Conservation (phyloP, 2,329 filamentous ascomycete species). For the Hypoxylon sp. region DNA sequence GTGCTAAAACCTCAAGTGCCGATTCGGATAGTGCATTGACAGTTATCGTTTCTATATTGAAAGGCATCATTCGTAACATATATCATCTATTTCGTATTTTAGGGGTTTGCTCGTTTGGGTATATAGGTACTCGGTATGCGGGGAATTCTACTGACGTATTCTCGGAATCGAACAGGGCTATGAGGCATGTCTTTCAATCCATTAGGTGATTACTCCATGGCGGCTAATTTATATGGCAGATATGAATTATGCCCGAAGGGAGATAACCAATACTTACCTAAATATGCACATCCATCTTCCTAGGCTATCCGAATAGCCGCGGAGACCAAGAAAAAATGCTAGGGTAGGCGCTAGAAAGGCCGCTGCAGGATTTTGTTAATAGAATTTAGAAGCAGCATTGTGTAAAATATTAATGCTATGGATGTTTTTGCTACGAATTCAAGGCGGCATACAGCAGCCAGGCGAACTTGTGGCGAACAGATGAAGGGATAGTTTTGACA, state of each 20-base stretch:
- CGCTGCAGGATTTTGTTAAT: not conserved
- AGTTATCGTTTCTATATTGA: conserved; percentile 18
- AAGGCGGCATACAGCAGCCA: too few relatives aligned
- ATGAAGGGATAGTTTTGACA: not conserved
- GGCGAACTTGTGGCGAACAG: not conserved
- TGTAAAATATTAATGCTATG: not conserved
- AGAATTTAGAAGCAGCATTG: not conserved
- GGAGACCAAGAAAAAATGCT: conserved; percentile 4
- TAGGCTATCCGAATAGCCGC: conserved; percentile 41
- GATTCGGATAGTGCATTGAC: conserved; percentile 2
- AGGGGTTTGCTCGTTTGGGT: conserved; percentile 18
- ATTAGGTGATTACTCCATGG: conserved; percentile 31
- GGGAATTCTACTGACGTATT: conserved; percentile 11
- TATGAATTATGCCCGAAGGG: conserved; percentile 11
- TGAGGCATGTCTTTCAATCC: conserved; percentile 20
- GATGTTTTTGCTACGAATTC: too few relatives aligned
- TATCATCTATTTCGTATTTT: conserved; percentile 10
- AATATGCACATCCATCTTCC: conserved; percentile 32
- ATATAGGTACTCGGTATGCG: conserved; percentile 15
- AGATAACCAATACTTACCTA: conserved; percentile 17
- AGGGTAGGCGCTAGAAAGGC: conserved; percentile 19
- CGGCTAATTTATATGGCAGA: conserved; percentile 41
- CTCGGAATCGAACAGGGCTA: conserved; percentile 14
- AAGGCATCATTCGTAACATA: conserved; percentile 1
- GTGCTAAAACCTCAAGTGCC: conserved; percentile 12